Evolutionary conservation across 2,329 filamentous ascomycete genomes (phyloP).

Genomic region (Penicillium sp.): DNA sequence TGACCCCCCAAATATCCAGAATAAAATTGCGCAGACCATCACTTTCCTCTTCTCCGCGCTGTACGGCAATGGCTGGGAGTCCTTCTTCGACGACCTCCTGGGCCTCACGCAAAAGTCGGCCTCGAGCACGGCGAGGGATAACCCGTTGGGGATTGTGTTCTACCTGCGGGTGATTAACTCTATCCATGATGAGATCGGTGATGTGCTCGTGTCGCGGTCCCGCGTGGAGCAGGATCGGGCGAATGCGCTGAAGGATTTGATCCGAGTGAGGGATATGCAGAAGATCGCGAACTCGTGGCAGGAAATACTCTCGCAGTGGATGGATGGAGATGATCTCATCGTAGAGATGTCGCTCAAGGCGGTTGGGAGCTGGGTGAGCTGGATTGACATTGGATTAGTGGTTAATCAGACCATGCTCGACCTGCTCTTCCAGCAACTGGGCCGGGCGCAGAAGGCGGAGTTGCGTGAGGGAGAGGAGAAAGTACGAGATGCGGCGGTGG

Average conservation of each 20-base stretch:
- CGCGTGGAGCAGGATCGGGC: conserved; percentile 82
- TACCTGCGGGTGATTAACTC: conserved; percentile 88
- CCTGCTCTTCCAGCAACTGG: conserved; percentile 83
- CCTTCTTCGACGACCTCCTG: conserved; percentile 89
- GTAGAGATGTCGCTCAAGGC: conserved; percentile 88
- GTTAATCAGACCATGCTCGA: conserved; percentile 88
- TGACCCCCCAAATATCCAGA: conserved; percentile 82
- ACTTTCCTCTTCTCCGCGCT: conserved; percentile 90
- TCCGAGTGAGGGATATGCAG: conserved; percentile 83
- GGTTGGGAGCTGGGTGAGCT: conserved; percentile 97
- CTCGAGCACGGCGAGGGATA: conserved; percentile 65
- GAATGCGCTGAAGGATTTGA: conserved; percentile 86
- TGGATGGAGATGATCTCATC: conserved; percentile 70
- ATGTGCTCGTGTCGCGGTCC: conserved; percentile 81
- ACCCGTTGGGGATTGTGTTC: conserved; percentile 76
- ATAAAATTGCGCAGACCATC: conserved; percentile 94
- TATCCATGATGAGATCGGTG: conserved; percentile 96
- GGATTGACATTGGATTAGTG: conserved; percentile 94
- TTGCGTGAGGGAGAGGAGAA: conserved; percentile 74
- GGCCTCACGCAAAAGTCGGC: conserved; percentile 70
- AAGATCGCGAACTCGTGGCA: conserved; percentile 92
- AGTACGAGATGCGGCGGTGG: conserved; percentile 87
- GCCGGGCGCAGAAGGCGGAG: conserved; percentile 67
- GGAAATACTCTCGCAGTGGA: conserved; percentile 81
- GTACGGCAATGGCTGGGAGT: conserved; percentile 85